Percentiles rank a stretch among this genome's conserved stretches.
Conservation (phyloP, 495 filamentous ascomycete species). For the Eremomyces bilateralis region DNA sequence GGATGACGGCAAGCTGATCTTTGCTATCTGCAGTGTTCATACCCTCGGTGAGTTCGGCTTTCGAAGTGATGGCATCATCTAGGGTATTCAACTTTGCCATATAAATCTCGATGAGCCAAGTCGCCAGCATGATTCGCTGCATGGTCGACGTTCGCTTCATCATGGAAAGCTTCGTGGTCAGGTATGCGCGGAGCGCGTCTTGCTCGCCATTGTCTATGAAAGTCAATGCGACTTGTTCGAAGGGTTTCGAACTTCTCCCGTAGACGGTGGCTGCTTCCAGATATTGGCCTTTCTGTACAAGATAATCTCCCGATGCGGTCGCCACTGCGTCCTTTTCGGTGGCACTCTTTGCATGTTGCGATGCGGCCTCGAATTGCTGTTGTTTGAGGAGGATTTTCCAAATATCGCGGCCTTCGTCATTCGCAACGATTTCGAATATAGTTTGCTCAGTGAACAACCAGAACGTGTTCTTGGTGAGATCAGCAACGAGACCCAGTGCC, state of each 20-base stretch:
- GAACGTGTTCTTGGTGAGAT: constrained; percentile 82
- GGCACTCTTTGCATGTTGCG: constrained; percentile 50
- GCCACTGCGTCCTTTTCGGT: constrained; percentile 75
- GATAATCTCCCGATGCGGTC: constrained; percentile 70
- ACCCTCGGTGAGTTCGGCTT: constrained; percentile 58
- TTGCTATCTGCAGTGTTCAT: constrained; percentile 45
- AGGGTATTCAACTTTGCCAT: constrained; percentile 93
- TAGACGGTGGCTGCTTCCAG: constrained; percentile 73
- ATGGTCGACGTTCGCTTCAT: constrained; percentile 70
- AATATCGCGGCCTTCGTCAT: constrained; percentile 76
- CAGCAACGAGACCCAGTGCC: constrained; percentile 59
- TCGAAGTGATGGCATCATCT: constrained; percentile 81
- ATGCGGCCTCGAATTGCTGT: constrained; percentile 70
- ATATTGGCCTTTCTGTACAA: constrained; percentile 58
- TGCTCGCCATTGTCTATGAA: constrained; percentile 79
- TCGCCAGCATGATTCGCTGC: constrained; percentile 88
- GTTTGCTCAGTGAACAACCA: constrained; percentile 84
- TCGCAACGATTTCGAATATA: constrained; percentile 80
- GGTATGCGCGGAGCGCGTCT: constrained; percentile 80
- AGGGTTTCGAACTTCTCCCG: constrained; percentile 83
- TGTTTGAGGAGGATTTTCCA: constrained; percentile 78
- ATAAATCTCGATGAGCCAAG: constrained; percentile 86
- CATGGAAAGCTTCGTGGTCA: constrained; percentile 58
- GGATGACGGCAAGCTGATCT: constrained; percentile 44
- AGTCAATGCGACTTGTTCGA: constrained; percentile 80